These are phyloP conservation scores for Xerocomellus chrysenteron DNA, from an alignment of 768 basidiomycete species.

Conservation along the genomic window DNA sequence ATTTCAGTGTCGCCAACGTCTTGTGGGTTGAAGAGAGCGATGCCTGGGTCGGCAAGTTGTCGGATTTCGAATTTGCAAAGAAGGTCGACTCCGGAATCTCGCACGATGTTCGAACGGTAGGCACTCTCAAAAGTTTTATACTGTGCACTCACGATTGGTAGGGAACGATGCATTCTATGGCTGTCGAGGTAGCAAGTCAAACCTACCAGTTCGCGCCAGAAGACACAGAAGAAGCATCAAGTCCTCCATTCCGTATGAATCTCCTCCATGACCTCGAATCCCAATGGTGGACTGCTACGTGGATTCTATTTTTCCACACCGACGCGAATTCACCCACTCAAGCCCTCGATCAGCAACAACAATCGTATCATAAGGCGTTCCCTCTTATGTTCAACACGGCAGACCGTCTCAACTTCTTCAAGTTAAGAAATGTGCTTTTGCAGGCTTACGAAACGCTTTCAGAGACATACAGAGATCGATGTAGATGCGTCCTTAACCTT, in stretches of 20 bases:
- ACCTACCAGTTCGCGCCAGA: background rate
- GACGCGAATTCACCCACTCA: no score
- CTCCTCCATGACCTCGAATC: conserved; percentile 15
- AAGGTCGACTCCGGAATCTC: background rate
- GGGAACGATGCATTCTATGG: conserved; percentile 15
- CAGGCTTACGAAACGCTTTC: background rate
- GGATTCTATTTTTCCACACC: background rate
- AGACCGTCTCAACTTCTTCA: background rate
- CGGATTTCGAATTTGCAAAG: conserved; percentile 14
- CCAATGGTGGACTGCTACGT: conserved; percentile 8
- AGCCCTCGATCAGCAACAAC: no score
- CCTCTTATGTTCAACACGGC: background rate
- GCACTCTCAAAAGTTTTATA: background rate
- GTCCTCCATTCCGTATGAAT: conserved; percentile 12
- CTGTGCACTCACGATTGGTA: background rate
- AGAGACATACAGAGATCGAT: background rate
- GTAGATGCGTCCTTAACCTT: background rate
- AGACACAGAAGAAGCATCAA: background rate
- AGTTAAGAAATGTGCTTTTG: background rate
- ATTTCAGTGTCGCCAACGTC: conserved; percentile 5
- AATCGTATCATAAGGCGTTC: background rate
- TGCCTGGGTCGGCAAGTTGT: background rate
- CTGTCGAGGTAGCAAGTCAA: conserved; percentile 5
- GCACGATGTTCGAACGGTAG: conserved; percentile 11
- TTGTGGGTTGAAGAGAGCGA: background rate